Evolutionary conservation across 1,139 yeast genomes (phyloP).

Genomic region (Tardiomyces digboiensis): DNA sequence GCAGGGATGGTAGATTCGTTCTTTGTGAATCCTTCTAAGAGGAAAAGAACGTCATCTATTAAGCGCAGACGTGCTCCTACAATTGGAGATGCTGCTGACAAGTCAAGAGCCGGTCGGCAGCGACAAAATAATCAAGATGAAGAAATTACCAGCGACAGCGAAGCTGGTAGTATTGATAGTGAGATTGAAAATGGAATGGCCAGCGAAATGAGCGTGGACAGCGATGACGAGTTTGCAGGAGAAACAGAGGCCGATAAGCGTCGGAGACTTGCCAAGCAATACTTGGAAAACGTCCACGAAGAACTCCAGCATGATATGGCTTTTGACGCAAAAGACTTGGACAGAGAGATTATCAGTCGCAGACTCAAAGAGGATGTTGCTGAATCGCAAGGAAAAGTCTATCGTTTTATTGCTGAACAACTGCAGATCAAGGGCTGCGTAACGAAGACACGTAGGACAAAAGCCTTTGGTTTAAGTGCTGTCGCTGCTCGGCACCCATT

Average conservation of each 20-base stretch:
- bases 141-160: neutral
- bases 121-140: too few relatives aligned
- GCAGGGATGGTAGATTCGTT: neutral
- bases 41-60: neutral
- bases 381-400: slow-evolving; percentile 75
- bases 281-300: slow-evolving; percentile 64
- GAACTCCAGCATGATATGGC: slow-evolving; percentile 48
- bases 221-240: neutral
- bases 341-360: slow-evolving; percentile 71
- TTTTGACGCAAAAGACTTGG: slow-evolving; percentile 89
- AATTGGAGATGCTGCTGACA: neutral
- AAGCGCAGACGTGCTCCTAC: neutral
- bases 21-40: neutral
- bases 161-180: neutral
- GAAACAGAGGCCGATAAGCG: slow-evolving; percentile 93
- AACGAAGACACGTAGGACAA: slow-evolving; percentile 6
- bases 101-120: neutral
- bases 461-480: slow-evolving; percentile 25
- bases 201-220: neutral
- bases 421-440: slow-evolving; percentile 3
- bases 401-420: slow-evolving; percentile 50
- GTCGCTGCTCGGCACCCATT: slow-evolving; percentile 45
- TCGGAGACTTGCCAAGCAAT: slow-evolving; percentile 88
- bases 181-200: neutral
- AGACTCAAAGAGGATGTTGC: slow-evolving; percentile 86